Percentiles rank a stretch among this genome's conserved stretches.
These are phyloP conservation scores for Phyllosticta citribraziliensis DNA, from an alignment of 2,329 filamentous ascomycete species.

Conservation along the genomic window DNA sequence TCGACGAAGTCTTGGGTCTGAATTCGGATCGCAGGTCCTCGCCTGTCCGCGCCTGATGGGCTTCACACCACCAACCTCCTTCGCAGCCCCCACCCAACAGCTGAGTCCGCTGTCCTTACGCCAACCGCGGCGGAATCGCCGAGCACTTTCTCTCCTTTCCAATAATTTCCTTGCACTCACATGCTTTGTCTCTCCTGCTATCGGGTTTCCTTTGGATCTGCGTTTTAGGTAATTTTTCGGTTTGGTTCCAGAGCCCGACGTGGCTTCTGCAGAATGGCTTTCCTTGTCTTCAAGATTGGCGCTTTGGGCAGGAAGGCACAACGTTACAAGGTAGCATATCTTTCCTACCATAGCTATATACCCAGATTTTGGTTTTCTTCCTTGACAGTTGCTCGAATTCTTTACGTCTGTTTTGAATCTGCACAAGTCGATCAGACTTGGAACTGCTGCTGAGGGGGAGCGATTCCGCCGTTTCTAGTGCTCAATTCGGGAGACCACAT, in stretches of 20 bases:
- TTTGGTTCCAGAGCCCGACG: not conserved
- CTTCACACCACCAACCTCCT: not conserved
- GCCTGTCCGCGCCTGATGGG: not conserved
- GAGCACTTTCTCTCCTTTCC: not conserved
- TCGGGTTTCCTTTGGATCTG: not conserved
- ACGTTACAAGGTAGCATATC: not conserved
- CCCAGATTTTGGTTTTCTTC: not conserved
- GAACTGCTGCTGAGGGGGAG: no score
- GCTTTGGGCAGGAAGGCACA: not conserved
- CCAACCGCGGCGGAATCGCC: no score
- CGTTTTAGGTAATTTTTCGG: not conserved
- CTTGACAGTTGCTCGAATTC: not conserved
- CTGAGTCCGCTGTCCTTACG: no score
- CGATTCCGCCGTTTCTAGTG: no score
- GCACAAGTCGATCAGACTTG: not conserved
- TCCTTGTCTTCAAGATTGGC: not conserved
- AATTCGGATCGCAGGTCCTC: slow-evolving; percentile 12
- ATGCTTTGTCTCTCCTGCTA: not conserved
- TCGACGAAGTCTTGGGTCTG: slow-evolving; percentile 21
- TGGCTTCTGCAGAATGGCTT: not conserved
- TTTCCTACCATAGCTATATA: not conserved
- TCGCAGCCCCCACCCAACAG: not conserved
- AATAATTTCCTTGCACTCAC: not conserved
- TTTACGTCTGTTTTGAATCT: not conserved
- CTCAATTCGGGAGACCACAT: no score